These are phyloP conservation scores for Ophiostoma sp. DNA, from an alignment of 2,329 filamentous ascomycete species.

Conservation along the genomic window DNA sequence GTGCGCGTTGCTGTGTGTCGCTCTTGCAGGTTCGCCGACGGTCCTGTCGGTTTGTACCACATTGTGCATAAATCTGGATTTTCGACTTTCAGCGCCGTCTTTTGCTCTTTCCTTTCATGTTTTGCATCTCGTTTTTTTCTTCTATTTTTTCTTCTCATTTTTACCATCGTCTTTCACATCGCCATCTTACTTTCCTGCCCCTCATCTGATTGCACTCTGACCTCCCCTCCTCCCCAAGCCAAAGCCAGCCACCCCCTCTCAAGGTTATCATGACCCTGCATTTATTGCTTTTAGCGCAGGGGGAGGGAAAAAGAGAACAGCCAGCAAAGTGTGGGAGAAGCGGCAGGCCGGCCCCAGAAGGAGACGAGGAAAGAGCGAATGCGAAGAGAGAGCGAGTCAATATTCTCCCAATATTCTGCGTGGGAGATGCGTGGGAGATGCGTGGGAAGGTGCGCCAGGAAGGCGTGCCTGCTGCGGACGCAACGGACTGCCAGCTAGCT, in stretches of 20 bases:
- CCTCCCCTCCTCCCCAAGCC: not conserved
- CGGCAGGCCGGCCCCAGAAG: not conserved
- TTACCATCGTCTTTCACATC: not conserved
- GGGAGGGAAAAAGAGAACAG: not conserved
- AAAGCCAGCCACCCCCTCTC: not conserved
- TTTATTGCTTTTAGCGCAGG: conserved; percentile 14
- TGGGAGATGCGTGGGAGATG: too few relatives aligned
- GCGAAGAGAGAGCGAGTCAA: not conserved
- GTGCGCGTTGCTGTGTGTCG: not conserved
- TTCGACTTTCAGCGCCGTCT: not conserved
- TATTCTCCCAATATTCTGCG: not conserved
- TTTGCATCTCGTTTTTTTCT: not conserved
- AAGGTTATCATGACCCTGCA: conserved; percentile 13
- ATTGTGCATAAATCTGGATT: not conserved
- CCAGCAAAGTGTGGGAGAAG: not conserved
- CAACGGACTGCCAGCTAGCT: conserved; percentile 18
- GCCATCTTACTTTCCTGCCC: not conserved
- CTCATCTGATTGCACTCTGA: not conserved
- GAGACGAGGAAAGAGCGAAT: not conserved
- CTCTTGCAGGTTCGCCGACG: not conserved
- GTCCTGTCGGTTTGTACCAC: not conserved
- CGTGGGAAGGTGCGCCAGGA: not conserved
- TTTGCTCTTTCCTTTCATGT: not conserved
- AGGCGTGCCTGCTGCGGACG: conserved; percentile 12
- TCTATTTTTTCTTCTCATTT: too few relatives aligned